Evolutionary conservation across 2,329 filamentous ascomycete genomes (phyloP), one percentile per base, ranked within the genome.

Genomic region (Colletotrichum simmondsii): DNA sequence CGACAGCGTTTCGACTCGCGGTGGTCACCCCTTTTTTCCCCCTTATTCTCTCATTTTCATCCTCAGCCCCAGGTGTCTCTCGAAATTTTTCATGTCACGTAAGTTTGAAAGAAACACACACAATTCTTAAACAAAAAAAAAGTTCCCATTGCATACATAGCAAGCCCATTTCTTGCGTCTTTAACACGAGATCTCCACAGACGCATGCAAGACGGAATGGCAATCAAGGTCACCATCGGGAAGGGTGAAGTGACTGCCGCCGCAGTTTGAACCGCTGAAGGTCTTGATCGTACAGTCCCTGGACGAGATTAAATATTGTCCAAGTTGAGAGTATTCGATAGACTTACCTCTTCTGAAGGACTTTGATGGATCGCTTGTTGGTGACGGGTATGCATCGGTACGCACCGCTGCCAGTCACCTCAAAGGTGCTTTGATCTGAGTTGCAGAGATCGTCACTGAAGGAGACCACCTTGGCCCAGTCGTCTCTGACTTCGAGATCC

Each of bases 201-300:
- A 19, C 1, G n/a, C 66, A 37, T 68, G 59, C n/a, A 68, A 60
- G n/a, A 68, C 52, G 5, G 66, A 68, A 16, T 64, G 66, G 16
- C 66, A 68, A 26, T 46, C 52, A 24, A 68, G 66, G 19, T 64
- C 59, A 22, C 66, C 66, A 10, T 68, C 59, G 12, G 66, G 66
- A n/a, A 68, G 22, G 5, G 24, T 57, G 6, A 24, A 68, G 1
- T 28, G 37, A 1, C 22, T 46, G 12, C 66, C 59, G 0, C 32
- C 11, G n/a, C 66, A 52, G 30, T 64, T 49, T n/a, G 59, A 46
- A 5, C 59, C 59, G 37, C 49, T 64, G 58, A 60, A 68, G 0
- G 66, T 68, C 35, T 46, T 68, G 35, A 68, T 68, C 1, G 66
- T 64, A 35, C 66, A 68, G 11, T 37, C 59, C 1, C 66, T 68